Base-by-base conservation (phyloP, 179 eudicot species). In the Silene noctiflora region DNA sequence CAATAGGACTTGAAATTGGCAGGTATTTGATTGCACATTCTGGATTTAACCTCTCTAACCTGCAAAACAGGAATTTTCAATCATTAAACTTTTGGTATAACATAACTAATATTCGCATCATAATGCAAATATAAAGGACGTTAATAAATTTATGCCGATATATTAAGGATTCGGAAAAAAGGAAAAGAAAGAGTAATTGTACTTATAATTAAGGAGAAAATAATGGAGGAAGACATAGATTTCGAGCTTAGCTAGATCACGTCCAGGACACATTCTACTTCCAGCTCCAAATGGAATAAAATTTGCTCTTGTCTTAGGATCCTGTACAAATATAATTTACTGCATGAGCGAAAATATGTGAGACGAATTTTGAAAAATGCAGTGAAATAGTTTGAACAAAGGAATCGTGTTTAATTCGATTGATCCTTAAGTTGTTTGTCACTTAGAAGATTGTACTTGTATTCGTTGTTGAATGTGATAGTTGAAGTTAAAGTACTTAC, bases 221-320 rank as follows among this genome's bases (percentile, higher is more conserved):
- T 89, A 77, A 63, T 91, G 89, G 69, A 90, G 86, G 70, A 90
- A 87, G 31, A 84, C 66, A 20, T 82, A 79, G 67, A 90, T 68
- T 82, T 90, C 91, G 67, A 90, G 75, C 21, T 86, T 85, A 17
- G 92, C 92, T 61, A 90, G 82, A 88, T 87, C 89, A 72, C 86
- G 87, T 44, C 92, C 95, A 20, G 90, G 87, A 25, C 92, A 90
- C 33, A 83, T 74, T 77, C 92, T 85, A 21, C 81, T 35, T 56
- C 96, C 96, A n/a, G 88, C 89, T 27, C 96, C 92, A 59, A 90
- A 90, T 0, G 86, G 91, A 11, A 78, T 79, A 76, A 87, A 82
- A 19, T 86, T 81, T 56, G 86, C 78, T 66, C 79, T 86, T 46
- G 88, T 76, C 42, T 78, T 79, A 39, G 88, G 86, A 79, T 78